Evolutionary conservation across 2,329 filamentous ascomycete species (phyloP), one percentile per base, ranked within the genome.

Genomic region (Phialophora verrucosa): DNA sequence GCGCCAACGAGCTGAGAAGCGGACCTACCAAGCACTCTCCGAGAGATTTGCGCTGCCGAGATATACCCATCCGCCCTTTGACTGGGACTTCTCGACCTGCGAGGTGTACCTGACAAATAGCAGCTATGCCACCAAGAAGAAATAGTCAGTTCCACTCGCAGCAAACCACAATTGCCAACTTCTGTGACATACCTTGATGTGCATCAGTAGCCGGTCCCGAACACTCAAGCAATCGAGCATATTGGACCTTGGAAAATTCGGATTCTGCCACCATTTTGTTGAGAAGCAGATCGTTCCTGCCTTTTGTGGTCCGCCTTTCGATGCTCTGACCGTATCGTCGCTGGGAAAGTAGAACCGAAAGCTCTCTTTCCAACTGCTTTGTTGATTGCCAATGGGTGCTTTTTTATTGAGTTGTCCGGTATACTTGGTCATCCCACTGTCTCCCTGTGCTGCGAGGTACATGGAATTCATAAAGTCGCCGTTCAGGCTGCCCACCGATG

Each of bases 41-140:
- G 93, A 96, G 31, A 97, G 79, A 78, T 99, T 99, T 7, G 92
- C 92, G 73, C 92, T 96, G 17, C 95, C 95, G 44, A 97, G 80
- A 75, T 98, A 98, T 1, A 86, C 90, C 90, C 92, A 98, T 49
- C 79, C 53, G 67, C 62, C 66, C 14, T 25, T 31, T 31, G 32
- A 20, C 11, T 62, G 32, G 61, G 57, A 31, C 32, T 10, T 49
- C 54, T 67, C 54, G 20, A 58, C 47, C 10, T 53, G 53, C 32
- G 50, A 35, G n/a, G 65, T 42, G 38, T 42, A 59, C 59, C 56
- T 60, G 29, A 70, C 71, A 51, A 67, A 64, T 20, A 68, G 59
- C n/a, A 68, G 47, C 64, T 69, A 63, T 17, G 50, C 12, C 29
- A 11, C 29, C 31, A 20, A 55, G 17, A 50, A 35, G 17, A 31